Base-by-base conservation (phyloP, 768 basidiomycete genomes). In the Phylloporus scabripes region DNA sequence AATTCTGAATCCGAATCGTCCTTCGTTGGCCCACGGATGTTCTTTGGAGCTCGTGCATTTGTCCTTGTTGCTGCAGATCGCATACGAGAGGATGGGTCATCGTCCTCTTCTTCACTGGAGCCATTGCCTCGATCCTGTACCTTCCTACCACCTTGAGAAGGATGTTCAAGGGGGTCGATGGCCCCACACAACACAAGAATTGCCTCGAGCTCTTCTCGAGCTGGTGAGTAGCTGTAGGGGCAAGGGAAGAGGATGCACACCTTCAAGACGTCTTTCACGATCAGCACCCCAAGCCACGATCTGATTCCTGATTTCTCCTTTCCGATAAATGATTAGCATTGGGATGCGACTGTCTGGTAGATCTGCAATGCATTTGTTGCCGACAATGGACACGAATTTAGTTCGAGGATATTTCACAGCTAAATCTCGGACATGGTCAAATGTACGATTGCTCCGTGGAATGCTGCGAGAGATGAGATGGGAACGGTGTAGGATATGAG, bases 321-420 rank as follows among this genome's bases (percentile, higher is more conserved):
- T 86, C 40, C 87, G 82, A 69, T 99, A 98, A 26, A 95, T 72
- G 55, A 99, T 83, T 49, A 98, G 72, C 76, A 95, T 98, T 1
- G 96, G 96, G 34, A 92, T 70, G 45, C 92, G 83, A 32, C 80
- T 75, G 59, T 97, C 96, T 12, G 94, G 95, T 31, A 98, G 83
- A 68, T 97, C 86, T n/a, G 89, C 83, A 58, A 99, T 96, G 71
- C 92, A 95, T 67, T 92, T 92, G 70, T 90, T 81, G 32, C 93
- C 92, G 4, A 93, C 82, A 58, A 98, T 98, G 10, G 90, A 92
- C 52, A 97, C 87, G 58, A 99, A 96, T 70, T 98, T 98, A 10
- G 93, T 89, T 41, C 85, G 84, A 2, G 93, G 90, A 65, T 95
- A 86, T 45, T 81, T 80, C n/a, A 72, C 73, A 2, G 96, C 92